Evolutionary conservation across 306 rosid genomes (phyloP).

Genomic region (Citrullus colocynthis): DNA sequence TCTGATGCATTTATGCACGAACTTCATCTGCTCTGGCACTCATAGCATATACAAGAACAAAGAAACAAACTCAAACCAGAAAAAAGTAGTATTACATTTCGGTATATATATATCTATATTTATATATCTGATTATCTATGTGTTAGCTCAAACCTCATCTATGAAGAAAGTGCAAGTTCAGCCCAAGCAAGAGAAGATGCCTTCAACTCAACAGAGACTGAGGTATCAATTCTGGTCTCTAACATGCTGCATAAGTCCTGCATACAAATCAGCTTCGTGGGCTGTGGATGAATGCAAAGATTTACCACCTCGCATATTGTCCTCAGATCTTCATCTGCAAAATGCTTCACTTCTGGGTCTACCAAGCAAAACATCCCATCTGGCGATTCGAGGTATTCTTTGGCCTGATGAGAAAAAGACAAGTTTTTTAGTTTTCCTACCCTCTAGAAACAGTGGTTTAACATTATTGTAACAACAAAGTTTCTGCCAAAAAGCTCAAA

Average conservation of each 20-base stretch:
- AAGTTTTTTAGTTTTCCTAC: background rate
- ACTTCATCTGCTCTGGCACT: conserved; percentile 11
- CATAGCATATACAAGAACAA: conserved; percentile 49
- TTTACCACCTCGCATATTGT: conserved; percentile 67
- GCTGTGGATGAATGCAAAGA: conserved; percentile 59
- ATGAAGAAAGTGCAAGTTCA: conserved; percentile 79
- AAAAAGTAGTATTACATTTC: conserved; percentile 18
- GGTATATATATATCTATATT: conserved; percentile 14
- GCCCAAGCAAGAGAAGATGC: conserved; percentile 97
- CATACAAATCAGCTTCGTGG: conserved; percentile 47
- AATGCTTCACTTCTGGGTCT: conserved; percentile 72
- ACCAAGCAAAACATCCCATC: conserved; percentile 64
- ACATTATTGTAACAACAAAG: background rate
- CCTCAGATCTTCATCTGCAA: conserved; percentile 59
- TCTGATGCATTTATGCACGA: background rate
- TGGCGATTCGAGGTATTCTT: conserved; percentile 62
- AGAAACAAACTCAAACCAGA: conserved; percentile 12
- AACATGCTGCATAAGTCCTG: conserved; percentile 47
- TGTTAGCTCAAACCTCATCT: conserved; percentile 36
- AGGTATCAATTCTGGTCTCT: conserved; percentile 83
- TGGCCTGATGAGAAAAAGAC: conserved; percentile 49
- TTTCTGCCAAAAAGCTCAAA: conserved; percentile 2
- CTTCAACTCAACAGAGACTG: conserved; percentile 55
- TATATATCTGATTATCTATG: conserved; percentile 44
- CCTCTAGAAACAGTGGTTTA: conserved; percentile 5